A percentile compares a stretch with the other conserved stretches of the same genome.
These are phyloP conservation scores for Fraxinus angustifolia DNA, from an alignment of 305 asterid species.

Conservation along the genomic window DNA sequence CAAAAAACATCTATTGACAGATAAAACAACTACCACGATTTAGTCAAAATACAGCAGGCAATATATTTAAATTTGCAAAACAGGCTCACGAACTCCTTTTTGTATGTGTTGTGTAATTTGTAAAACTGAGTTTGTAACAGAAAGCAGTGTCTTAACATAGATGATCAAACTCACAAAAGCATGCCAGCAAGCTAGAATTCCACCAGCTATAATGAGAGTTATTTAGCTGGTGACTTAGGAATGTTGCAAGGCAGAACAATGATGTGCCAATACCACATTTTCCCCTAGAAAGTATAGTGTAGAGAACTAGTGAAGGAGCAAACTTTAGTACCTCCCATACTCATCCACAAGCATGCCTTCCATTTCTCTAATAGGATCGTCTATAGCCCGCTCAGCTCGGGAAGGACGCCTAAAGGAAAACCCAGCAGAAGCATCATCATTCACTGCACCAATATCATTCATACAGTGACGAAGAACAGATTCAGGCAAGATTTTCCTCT, in stretches of 20 bases:
- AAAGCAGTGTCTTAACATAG: not conserved
- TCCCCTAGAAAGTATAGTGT: not conserved
- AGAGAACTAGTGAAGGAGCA: not conserved
- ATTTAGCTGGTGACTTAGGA: not conserved
- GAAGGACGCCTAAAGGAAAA: slow-evolving; percentile 71
- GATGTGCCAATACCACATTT: not conserved
- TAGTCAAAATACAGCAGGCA: not conserved
- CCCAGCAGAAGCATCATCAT: slow-evolving; percentile 62
- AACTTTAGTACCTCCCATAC: slow-evolving; percentile 69
- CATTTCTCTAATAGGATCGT: slow-evolving; percentile 94
- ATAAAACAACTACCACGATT: not conserved
- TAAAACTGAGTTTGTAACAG: not conserved
- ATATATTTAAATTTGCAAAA: not conserved
- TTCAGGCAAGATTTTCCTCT: slow-evolving; percentile 83
- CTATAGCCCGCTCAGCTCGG: slow-evolving; percentile 80
- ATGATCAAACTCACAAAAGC: not conserved
- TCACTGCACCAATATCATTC: slow-evolving; percentile 54
- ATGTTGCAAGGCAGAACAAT: not conserved
- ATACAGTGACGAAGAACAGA: slow-evolving; percentile 64
- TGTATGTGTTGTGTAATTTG: not conserved
- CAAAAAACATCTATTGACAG: not conserved
- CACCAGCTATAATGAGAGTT: not conserved
- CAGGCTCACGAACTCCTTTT: not conserved
- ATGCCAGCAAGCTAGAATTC: not conserved
- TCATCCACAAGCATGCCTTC: slow-evolving; percentile 93